phyloP scores from a whole-genome alignment of 768 basidiomycete genomes.

The Leccinum uliginosum region DNA sequence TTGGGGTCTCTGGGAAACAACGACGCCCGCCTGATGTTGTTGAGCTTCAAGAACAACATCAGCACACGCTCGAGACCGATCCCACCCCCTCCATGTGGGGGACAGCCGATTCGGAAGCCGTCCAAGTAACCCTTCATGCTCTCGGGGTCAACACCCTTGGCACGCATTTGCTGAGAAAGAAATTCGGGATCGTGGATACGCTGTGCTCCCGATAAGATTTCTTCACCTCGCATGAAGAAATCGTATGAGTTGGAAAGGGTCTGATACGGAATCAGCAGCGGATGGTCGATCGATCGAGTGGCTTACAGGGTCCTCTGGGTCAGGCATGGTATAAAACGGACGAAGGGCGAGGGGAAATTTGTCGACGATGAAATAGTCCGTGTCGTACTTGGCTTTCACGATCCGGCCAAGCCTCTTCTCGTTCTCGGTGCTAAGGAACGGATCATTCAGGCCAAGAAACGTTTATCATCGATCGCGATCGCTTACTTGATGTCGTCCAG shows the following conservation, averaged over 20 bases:
- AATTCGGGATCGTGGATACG: conserved; percentile 90
- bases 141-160: conserved; percentile 84
- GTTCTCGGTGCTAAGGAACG: conserved; percentile 75
- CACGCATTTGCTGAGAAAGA: conserved; percentile 79
- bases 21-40: conserved; percentile 89
- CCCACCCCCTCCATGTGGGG: conserved; percentile 96
- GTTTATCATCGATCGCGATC: neutral
- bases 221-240: conserved; percentile 99
- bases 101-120: conserved; percentile 90
- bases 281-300: neutral
- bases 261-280: conserved; percentile 33
- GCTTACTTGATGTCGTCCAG: conserved; percentile 88
- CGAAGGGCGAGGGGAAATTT: conserved; percentile 96
- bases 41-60: conserved; percentile 96
- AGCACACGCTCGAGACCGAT: conserved; percentile 93
- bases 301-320: conserved; percentile 81
- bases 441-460: conserved; percentile 2
- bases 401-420: conserved; percentile 90
- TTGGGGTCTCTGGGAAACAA: conserved; percentile 98
- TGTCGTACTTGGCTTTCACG: conserved; percentile 90
- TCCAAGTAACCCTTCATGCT: conserved; percentile 92
- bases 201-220: conserved; percentile 97
- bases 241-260: conserved; percentile 97
- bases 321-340: conserved; percentile 99
- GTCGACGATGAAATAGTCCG: conserved; percentile 99